A percentile compares a stretch with the other conserved stretches of the same genome.
phyloP scores from a whole-genome alignment of 768 basidiomycete genomes.

The Arthromyces matolae region DNA sequence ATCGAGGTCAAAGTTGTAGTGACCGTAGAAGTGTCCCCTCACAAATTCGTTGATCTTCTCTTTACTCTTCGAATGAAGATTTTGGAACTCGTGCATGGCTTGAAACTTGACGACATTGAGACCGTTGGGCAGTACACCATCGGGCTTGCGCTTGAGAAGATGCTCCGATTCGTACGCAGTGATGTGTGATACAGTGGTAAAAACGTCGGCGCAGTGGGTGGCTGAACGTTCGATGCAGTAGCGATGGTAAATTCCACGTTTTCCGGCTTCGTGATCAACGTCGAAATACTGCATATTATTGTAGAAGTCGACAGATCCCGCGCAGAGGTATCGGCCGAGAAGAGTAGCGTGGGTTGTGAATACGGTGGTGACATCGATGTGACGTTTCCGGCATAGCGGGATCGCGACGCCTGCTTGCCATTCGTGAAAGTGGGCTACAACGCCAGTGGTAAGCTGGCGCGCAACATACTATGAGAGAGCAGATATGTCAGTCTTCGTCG shows the following conservation, averaged over 20 bases:
- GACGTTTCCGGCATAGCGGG: slow-evolving; percentile 90
- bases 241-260: slow-evolving; percentile 95
- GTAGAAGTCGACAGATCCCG: slow-evolving; percentile 98
- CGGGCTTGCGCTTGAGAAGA: slow-evolving; percentile 93
- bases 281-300: slow-evolving; percentile 99
- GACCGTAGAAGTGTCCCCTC: slow-evolving; percentile 96
- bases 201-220: slow-evolving; percentile 94
- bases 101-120: slow-evolving; percentile 98
- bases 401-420: slow-evolving; percentile 99
- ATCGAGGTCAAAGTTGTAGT: slow-evolving; percentile 94
- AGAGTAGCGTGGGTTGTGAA: slow-evolving; percentile 99
- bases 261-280: slow-evolving; percentile 98
- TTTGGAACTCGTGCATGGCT: slow-evolving; percentile 99
- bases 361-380: slow-evolving; percentile 97
- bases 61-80: slow-evolving; percentile 87
- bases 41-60: slow-evolving; percentile 99
- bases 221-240: slow-evolving; percentile 98
- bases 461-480: slow-evolving; percentile 61
- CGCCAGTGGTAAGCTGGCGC: slow-evolving; percentile 77
- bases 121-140: slow-evolving; percentile 96
- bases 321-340: slow-evolving; percentile 97
- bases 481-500: not conserved
- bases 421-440: slow-evolving; percentile 98
- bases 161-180: slow-evolving; percentile 98
- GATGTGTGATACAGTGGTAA: slow-evolving; percentile 97